Conservation (phyloP, 139 green algal genomes). For the Chlamydomonas sphaeroides region DNA sequence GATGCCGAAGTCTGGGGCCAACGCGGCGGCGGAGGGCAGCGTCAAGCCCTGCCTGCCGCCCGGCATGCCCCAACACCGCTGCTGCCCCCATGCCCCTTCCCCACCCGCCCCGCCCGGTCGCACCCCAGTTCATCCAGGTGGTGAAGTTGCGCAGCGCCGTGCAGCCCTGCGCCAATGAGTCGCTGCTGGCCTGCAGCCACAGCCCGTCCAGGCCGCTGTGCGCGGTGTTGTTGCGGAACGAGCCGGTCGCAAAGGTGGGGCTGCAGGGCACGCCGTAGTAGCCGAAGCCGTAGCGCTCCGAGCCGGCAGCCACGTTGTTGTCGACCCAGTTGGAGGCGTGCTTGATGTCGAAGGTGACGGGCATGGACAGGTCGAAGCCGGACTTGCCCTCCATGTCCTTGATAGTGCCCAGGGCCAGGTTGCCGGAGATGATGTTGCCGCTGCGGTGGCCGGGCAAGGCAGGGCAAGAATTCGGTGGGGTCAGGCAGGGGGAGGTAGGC, state of each 20-base stretch:
- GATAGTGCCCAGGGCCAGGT: conserved; percentile 53
- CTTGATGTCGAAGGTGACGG: conserved; percentile 20
- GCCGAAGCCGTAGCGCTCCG: conserved; percentile 60
- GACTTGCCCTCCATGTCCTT: conserved; percentile 51
- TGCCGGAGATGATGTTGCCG: conserved; percentile 37
- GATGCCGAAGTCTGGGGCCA: conserved; percentile 68
- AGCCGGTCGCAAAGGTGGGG: neutral
- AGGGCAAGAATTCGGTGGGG: no score
- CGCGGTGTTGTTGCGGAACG: conserved; percentile 58
- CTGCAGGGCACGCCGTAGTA: conserved; percentile 34
- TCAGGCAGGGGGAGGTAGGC: no score
- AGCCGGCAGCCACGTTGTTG: conserved; percentile 62
- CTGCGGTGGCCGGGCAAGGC: no score
- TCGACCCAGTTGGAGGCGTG: conserved; percentile 43
- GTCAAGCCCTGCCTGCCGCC: no score
- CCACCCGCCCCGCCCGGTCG: neutral
- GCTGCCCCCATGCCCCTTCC: no score
- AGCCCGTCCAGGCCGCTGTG: conserved; percentile 49
- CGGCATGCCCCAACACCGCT: no score
- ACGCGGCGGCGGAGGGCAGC: no score
- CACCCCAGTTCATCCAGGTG: conserved; percentile 60
- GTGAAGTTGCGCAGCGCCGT: conserved; percentile 54
- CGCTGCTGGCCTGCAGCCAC: conserved; percentile 18
- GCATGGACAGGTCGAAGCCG: neutral
- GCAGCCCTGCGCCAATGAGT: conserved; percentile 25